phyloP scores from a whole-genome alignment of 2,329 filamentous ascomycete genomes.

The Domatiomyces catenatus region DNA sequence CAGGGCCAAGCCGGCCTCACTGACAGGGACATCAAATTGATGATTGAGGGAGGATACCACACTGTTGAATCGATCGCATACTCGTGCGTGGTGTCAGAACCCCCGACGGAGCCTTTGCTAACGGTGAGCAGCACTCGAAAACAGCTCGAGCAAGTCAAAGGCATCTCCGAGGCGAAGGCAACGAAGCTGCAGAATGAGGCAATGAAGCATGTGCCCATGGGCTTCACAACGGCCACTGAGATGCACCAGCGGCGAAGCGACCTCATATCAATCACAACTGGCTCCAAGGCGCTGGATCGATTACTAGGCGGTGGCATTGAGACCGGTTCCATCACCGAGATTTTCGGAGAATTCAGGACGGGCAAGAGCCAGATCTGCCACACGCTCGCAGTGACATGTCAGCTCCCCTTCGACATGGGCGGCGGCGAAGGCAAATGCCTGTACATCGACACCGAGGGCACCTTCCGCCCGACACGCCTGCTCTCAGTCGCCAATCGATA shows the following conservation, averaged over 20 bases:
- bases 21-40: slow-evolving; percentile 86
- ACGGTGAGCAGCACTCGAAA: slow-evolving; percentile 42
- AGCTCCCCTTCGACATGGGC: slow-evolving; percentile 96
- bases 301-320: slow-evolving; percentile 87
- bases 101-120: not conserved
- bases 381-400: slow-evolving; percentile 94
- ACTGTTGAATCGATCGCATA: slow-evolving; percentile 95
- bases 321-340: slow-evolving; percentile 92
- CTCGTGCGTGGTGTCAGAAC: slow-evolving; percentile 40
- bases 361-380: slow-evolving; percentile 99
- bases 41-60: slow-evolving; percentile 83
- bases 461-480: slow-evolving; percentile 80
- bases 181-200: slow-evolving; percentile 81
- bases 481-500: slow-evolving; percentile 88
- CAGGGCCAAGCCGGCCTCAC: slow-evolving; percentile 79
- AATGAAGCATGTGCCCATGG: slow-evolving; percentile 93
- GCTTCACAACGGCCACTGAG: slow-evolving; percentile 95
- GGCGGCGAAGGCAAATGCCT: slow-evolving; percentile 96
- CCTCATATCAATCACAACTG: slow-evolving; percentile 93
- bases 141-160: slow-evolving; percentile 85
- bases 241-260: slow-evolving; percentile 97
- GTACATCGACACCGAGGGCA: slow-evolving; percentile 97
- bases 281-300: slow-evolving; percentile 93
- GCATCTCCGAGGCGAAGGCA: slow-evolving; percentile 94
- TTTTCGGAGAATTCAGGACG: slow-evolving; percentile 94